Conservation (phyloP, 352 stramenopile species). For the Peronosclerospora sorghi region DNA sequence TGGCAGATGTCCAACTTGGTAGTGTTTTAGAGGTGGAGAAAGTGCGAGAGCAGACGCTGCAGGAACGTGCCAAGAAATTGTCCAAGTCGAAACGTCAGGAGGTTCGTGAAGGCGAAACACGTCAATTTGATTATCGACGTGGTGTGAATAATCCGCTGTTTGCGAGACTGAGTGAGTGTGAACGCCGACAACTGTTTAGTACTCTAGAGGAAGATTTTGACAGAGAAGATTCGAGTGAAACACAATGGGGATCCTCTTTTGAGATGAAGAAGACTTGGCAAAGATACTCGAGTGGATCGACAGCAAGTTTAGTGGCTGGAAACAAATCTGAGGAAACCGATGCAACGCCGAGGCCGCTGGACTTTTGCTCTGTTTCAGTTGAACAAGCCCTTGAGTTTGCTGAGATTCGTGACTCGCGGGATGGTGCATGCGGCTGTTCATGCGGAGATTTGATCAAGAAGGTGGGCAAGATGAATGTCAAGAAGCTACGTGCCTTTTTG, state of each 20-base stretch:
- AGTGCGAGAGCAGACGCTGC: constrained; percentile 32
- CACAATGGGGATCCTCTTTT: constrained; percentile 15
- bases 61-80: constrained; percentile 46
- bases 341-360: constrained; percentile 22
- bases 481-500: constrained; percentile 64
- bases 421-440: constrained; percentile 62
- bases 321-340: constrained; percentile 13
- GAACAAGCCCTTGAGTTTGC: constrained; percentile 79
- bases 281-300: constrained; percentile 24
- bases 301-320: constrained; percentile 10
- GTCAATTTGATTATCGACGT: constrained; percentile 74
- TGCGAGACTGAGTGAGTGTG: constrained; percentile 45
- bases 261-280: constrained; percentile 16
- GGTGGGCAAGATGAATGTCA: constrained; percentile 77
- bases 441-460: constrained; percentile 78
- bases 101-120: constrained; percentile 56
- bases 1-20: constrained; percentile 57
- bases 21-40: constrained; percentile 63
- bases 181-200: constrained; percentile 60
- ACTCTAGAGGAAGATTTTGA: constrained; percentile 18
- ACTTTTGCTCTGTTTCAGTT: constrained; percentile 72
- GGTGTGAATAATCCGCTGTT: constrained; percentile 73
- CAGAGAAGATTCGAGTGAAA: constrained; percentile 17
- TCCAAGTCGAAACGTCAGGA: constrained; percentile 44
- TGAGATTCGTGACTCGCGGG: constrained; percentile 70